Conservation (phyloP, 2,329 filamentous ascomycete species). For the Westerdykella aurantiaca region DNA sequence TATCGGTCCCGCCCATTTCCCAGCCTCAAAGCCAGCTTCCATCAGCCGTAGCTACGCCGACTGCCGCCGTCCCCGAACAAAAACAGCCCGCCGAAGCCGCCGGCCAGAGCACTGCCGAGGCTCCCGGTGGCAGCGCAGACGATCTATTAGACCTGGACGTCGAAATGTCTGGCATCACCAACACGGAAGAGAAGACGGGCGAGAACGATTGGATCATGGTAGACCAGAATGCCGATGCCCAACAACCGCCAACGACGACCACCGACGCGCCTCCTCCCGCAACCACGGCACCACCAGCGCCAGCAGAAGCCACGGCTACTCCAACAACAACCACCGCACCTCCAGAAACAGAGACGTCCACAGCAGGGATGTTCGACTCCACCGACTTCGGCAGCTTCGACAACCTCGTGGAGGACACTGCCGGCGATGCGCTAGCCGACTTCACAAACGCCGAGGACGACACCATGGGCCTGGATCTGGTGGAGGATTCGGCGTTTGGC, state of each 20-base stretch:
- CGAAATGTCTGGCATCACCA: conserved; percentile 54
- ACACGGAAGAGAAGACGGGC: conserved; percentile 24
- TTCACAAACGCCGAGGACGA: conserved; percentile 33
- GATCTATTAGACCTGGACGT: conserved; percentile 42
- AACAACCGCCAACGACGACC: conserved; percentile 11
- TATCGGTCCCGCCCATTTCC: conserved; percentile 51
- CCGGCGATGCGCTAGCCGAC: conserved; percentile 37
- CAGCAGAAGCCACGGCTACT: conserved; percentile 1
- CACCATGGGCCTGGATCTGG: conserved; percentile 33
- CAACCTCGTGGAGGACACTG: conserved; percentile 28
- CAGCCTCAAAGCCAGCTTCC: conserved; percentile 54
- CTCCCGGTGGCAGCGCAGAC: conserved; percentile 21
- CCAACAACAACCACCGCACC: conserved; percentile 13
- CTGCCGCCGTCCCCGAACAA: conserved; percentile 19
- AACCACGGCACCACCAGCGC: conserved; percentile 12
- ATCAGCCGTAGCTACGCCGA: conserved; percentile 55
- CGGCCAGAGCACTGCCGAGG: conserved; percentile 17
- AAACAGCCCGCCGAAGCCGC: neutral
- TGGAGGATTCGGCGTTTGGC: conserved; percentile 37
- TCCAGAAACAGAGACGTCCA: conserved; percentile 21
- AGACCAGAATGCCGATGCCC: conserved; percentile 18
- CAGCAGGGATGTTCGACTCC: conserved; percentile 34
- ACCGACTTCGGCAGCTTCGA: conserved; percentile 35
- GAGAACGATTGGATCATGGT: conserved; percentile 36
- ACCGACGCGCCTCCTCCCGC: conserved; percentile 10